phyloP scores from a whole-genome alignment of 345 rosid genomes.

The Camelina sativa region DNA sequence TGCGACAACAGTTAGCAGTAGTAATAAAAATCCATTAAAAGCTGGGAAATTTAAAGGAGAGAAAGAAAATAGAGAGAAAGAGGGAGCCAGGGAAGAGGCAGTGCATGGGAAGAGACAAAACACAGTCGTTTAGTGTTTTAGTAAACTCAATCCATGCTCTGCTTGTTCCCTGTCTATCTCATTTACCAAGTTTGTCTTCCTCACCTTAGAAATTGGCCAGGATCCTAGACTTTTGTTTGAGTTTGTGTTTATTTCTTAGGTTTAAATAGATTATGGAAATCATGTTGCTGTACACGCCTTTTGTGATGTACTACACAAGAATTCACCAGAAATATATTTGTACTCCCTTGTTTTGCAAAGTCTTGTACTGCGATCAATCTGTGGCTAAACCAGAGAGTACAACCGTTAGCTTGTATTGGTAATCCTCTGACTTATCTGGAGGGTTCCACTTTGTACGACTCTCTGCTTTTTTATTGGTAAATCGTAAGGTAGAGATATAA shows the following conservation, averaged over 20 bases:
- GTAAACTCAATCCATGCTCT: slow-evolving; percentile 70
- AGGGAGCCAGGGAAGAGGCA: slow-evolving; percentile 99
- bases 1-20: slow-evolving; percentile 27
- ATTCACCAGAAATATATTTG: slow-evolving; percentile 20
- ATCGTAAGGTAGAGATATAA: slow-evolving; percentile 25
- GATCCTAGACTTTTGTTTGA: slow-evolving; percentile 19
- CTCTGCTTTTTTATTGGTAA: not conserved
- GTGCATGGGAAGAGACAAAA: slow-evolving; percentile 80
- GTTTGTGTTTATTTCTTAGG: slow-evolving; percentile 4
- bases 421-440: not conserved
- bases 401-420: not conserved
- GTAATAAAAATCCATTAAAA: slow-evolving; percentile 15
- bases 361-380: slow-evolving; percentile 30
- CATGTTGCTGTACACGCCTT: not conserved
- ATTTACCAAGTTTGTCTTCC: slow-evolving; percentile 46
- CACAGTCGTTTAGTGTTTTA: slow-evolving; percentile 49
- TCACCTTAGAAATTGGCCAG: slow-evolving; percentile 22
- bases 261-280: slow-evolving; percentile 40
- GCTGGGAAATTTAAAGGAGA: not conserved
- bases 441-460: slow-evolving; percentile 28
- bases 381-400: slow-evolving; percentile 3
- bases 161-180: slow-evolving; percentile 65
- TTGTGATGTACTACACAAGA: slow-evolving; percentile 40
- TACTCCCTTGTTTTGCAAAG: slow-evolving; percentile 31
- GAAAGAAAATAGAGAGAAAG: slow-evolving; percentile 30